Base-by-base conservation (phyloP, 139 green algal species). In the Micractinium sp. region DNA sequence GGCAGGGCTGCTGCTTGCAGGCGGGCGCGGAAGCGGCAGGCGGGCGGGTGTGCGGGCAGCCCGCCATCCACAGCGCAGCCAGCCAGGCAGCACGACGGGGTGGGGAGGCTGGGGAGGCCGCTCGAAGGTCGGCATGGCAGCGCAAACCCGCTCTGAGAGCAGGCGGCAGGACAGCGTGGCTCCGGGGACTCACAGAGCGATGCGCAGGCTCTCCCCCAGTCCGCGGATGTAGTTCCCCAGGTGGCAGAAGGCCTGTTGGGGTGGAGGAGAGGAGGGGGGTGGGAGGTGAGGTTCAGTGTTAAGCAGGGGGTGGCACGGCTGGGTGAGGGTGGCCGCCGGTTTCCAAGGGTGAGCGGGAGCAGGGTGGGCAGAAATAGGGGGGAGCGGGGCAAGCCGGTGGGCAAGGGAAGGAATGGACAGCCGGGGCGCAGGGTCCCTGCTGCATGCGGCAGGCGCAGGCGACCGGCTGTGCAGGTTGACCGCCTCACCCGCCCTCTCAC, bases 191-290 rank as follows among this genome's bases (percentile, higher is more conserved):
- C 81, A 86, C 81, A 86, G 81, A 9, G 81, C 56, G 31, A n/a
- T 75, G 29, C 47, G 27, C 53, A 86, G 81, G 56, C 74, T 86
- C 41, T 86, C 81, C 29, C 81, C 81, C 81, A 86, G 81, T 5
- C 81, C 41, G 29, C 81, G 33, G 20, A 86, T 47, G 56, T 75
- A 76, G 81, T 73, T 86, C 31, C 81, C 81, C 53, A 86, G 81
- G 81, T 86, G 81, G 41, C 41, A 63, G 60, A 86, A 74, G 20
- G 81, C 81, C 81, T 80, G 74, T 19, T 29, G 73, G 73, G 20
- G 63, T 3, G 20, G 63, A 12, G 20, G 63, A 12, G 4, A 27
- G 14, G 63, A 31, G 63, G 63, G 63, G 63, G 2, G 2, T 27
- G 22, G 12, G 22, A 71, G 63, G 63, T 29, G 63, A 71, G 14